phyloP scores from a whole-genome alignment of 768 basidiomycete genomes.

The Flagelloscypha sp. region DNA sequence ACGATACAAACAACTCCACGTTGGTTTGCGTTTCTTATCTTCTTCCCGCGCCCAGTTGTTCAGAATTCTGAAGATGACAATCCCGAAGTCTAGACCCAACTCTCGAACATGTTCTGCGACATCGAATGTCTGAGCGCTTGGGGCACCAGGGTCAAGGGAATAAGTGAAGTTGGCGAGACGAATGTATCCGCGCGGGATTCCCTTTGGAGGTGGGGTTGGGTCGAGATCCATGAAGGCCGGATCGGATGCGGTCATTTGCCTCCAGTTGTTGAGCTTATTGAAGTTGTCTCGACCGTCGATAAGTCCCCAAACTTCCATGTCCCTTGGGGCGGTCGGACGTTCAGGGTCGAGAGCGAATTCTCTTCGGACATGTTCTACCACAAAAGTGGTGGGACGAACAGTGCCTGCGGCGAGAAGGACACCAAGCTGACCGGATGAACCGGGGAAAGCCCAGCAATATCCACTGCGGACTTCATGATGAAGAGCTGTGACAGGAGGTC shows the following conservation, averaged over 20 bases:
- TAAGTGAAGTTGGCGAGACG: conserved; percentile 67
- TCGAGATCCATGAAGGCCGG: no score
- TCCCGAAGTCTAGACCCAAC: conserved; percentile 73
- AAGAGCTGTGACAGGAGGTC: conserved; percentile 79
- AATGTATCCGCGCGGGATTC: conserved; percentile 44
- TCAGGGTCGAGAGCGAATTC: conserved; percentile 78
- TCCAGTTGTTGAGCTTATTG: conserved; percentile 35
- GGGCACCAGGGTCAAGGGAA: conserved; percentile 39
- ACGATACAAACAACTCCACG: conserved; percentile 88
- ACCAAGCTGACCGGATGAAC: conserved; percentile 72
- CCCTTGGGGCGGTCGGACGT: conserved; percentile 71
- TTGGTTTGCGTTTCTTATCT: no score
- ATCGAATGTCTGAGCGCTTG: conserved; percentile 71
- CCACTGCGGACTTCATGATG: conserved; percentile 79
- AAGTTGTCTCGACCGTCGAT: conserved; percentile 73
- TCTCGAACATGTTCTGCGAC: conserved; percentile 57
- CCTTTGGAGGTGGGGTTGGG: no score
- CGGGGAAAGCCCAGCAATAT: conserved; percentile 89
- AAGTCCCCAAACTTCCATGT: conserved; percentile 89
- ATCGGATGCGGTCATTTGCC: neutral
- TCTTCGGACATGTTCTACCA: conserved; percentile 81
- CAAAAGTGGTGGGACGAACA: conserved; percentile 64
- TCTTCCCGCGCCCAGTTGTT: conserved; percentile 83
- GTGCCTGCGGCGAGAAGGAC: conserved; percentile 70
- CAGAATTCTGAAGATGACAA: conserved; percentile 72